Conservation (phyloP, 1,139 yeast species). For the Pichia norvegensis region DNA sequence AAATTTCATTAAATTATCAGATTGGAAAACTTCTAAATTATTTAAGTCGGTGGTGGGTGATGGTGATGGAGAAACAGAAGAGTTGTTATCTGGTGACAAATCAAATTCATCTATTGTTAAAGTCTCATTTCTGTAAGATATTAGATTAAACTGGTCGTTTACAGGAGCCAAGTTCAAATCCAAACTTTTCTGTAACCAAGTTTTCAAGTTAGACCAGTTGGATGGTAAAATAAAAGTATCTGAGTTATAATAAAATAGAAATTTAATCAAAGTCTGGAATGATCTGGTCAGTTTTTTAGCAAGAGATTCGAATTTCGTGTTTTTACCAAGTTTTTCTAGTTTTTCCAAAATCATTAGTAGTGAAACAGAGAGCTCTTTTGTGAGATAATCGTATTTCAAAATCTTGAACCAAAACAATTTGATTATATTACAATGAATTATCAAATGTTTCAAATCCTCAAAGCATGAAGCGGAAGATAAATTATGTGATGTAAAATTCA, state of each 20-base stretch:
- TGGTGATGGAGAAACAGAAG: background rate
- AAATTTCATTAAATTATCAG: constrained; percentile 2
- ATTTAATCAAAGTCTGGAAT: constrained; percentile 33
- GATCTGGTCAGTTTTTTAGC: constrained; percentile 14
- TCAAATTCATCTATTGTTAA: constrained; percentile 42
- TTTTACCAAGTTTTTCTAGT: constrained; percentile 17
- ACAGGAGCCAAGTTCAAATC: constrained; percentile 33
- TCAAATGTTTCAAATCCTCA: constrained; percentile 18
- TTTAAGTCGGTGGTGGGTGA: background rate
- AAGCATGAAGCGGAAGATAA: constrained; percentile 30
- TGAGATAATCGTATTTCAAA: constrained; percentile 42
- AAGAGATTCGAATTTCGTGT: constrained; percentile 13
- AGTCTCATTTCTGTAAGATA: constrained; percentile 68
- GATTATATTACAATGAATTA: constrained; percentile 46
- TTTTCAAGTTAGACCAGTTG: constrained; percentile 58
- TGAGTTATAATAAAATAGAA: constrained; percentile 50
- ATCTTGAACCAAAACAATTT: constrained; percentile 69
- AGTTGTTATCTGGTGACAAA: background rate
- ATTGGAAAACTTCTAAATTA: background rate
- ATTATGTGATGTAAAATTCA: constrained; percentile 42
- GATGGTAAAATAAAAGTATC: constrained; percentile 75
- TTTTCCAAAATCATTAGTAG: constrained; percentile 31
- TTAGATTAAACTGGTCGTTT: constrained; percentile 47
- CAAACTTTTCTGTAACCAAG: constrained; percentile 40
- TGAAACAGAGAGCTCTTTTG: constrained; percentile 54